phyloP scores from a whole-genome alignment of 1,284 basidiomycete genomes.

The Sporisorium exsertum region DNA sequence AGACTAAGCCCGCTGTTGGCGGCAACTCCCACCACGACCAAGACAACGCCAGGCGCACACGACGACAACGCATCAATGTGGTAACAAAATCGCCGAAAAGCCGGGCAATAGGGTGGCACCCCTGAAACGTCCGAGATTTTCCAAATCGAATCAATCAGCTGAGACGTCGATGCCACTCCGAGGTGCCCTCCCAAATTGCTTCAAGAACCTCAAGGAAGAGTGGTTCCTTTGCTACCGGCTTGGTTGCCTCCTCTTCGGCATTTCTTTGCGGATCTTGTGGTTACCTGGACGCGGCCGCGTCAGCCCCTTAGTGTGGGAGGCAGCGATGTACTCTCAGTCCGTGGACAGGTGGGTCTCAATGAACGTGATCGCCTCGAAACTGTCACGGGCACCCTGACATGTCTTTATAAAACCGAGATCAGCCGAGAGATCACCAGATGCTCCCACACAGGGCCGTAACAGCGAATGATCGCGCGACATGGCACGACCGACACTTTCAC shows the following conservation, averaged over 20 bases:
- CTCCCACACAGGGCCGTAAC: no score
- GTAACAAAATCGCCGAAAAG: not conserved
- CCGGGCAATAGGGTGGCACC: not conserved
- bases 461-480: not conserved
- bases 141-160: not conserved
- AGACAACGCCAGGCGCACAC: no score
- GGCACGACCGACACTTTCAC: not conserved
- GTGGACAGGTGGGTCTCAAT: not conserved
- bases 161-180: not conserved
- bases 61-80: no score
- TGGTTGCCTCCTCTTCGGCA: not conserved
- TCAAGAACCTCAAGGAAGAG: not conserved
- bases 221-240: not conserved
- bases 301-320: not conserved
- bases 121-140: not conserved
- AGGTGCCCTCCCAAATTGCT: not conserved
- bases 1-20: no score
- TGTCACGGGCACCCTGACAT: no score
- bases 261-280: not conserved
- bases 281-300: not conserved
- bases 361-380: no score
- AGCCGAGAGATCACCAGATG: no score
- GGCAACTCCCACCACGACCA: no score
- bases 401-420: no score
- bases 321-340: not conserved